phyloP scores from a whole-genome alignment of 805 yeast genomes.

The Teunomyces atbi region DNA sequence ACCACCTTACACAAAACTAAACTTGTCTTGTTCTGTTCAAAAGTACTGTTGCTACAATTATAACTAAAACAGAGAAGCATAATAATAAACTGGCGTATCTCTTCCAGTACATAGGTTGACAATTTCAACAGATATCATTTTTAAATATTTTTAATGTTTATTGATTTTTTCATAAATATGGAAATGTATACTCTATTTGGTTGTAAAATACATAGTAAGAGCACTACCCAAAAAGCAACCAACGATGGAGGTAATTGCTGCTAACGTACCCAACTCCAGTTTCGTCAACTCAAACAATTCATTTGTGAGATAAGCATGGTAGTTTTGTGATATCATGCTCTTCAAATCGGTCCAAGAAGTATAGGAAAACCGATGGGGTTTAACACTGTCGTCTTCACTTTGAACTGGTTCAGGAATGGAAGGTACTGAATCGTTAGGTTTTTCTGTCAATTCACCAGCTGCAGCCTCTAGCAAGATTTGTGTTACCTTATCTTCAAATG shows the following conservation, averaged over 20 bases:
- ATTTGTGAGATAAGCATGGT: conserved; percentile 12
- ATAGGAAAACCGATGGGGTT: neutral
- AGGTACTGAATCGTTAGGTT: too few species aligned
- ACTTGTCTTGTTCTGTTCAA: too few species aligned
- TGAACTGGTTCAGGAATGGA: neutral
- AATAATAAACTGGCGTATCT: too few species aligned
- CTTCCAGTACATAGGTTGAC: too few species aligned
- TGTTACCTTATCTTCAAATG: conserved; percentile 80
- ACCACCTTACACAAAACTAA: too few species aligned
- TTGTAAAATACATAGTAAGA: conserved; percentile 15
- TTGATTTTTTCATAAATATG: neutral
- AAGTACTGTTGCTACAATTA: too few species aligned
- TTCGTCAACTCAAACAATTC: conserved; percentile 20
- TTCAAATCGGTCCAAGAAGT: conserved; percentile 15
- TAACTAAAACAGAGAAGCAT: too few species aligned
- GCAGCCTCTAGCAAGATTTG: conserved; percentile 24
- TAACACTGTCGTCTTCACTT: neutral
- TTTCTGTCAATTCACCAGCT: conserved; percentile 3
- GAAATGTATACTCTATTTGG: neutral
- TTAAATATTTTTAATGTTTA: neutral
- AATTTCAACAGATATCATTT: neutral
- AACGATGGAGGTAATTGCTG: conserved; percentile 11
- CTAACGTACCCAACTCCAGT: conserved; percentile 19
- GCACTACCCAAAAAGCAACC: conserved; percentile 21
- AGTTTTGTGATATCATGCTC: conserved; percentile 11